Evolutionary conservation across 2,329 filamentous ascomycete species (phyloP).

Genomic region (Penicillium sp.): DNA sequence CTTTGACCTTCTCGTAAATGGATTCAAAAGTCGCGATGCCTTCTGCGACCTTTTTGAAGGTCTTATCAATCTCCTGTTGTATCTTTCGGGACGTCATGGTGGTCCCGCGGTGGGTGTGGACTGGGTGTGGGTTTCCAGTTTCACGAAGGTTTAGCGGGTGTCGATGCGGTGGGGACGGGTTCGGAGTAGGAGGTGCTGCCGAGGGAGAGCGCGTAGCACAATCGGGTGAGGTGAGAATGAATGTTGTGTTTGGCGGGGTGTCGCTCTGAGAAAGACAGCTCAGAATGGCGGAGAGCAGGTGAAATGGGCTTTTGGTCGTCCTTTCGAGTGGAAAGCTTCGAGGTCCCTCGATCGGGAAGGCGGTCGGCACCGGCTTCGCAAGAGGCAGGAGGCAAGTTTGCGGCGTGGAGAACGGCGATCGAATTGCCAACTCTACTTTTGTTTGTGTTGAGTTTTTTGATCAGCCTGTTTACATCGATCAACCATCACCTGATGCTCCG

Average conservation of each 20-base stretch:
- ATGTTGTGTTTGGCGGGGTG: slow-evolving; percentile 2
- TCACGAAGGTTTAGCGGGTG: slow-evolving; percentile 20
- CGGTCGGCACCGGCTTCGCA: slow-evolving; percentile 14
- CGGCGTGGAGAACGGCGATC: slow-evolving; percentile 1
- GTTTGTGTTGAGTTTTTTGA: too few relatives aligned
- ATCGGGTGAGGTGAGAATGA: neutral
- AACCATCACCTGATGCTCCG: neutral
- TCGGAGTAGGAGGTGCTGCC: slow-evolving; percentile 15
- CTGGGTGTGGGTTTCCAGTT: slow-evolving; percentile 17
- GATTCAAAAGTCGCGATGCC: slow-evolving; percentile 88
- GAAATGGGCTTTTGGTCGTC: slow-evolving; percentile 20
- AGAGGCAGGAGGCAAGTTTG: slow-evolving; percentile 5
- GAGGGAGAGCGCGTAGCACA: slow-evolving; percentile 6
- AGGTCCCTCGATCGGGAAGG: slow-evolving; percentile 21
- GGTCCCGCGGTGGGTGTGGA: slow-evolving; percentile 27
- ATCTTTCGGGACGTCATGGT: slow-evolving; percentile 93
- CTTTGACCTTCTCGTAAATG: slow-evolving; percentile 97
- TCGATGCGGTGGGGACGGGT: slow-evolving; percentile 18
- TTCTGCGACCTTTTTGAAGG: slow-evolving; percentile 97
- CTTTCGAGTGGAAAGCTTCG: slow-evolving; percentile 25
- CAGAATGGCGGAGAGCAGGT: slow-evolving; percentile 16
- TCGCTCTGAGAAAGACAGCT: slow-evolving; percentile 11
- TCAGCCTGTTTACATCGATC: too few relatives aligned
- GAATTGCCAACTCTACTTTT: too few relatives aligned
- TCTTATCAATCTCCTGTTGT: slow-evolving; percentile 97